These are phyloP conservation scores for Penicillium paradoxum DNA, from an alignment of 495 filamentous ascomycete genomes.

Conservation along the genomic window DNA sequence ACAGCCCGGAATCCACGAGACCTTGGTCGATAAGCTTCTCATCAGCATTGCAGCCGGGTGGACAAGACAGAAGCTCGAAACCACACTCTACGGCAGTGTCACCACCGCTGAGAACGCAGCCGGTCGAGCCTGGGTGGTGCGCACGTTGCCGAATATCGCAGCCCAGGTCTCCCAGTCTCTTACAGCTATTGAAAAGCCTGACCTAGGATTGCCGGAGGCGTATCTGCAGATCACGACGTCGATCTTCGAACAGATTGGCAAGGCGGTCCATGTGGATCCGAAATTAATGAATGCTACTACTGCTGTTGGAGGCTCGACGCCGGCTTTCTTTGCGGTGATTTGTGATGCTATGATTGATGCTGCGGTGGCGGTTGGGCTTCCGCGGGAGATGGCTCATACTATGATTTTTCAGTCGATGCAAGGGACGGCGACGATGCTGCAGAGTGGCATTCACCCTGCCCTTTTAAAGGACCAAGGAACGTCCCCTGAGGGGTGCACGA, in stretches of 20 bases:
- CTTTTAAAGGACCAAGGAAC: slow-evolving; percentile 38
- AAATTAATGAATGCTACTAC: slow-evolving; percentile 36
- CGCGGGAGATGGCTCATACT: slow-evolving; percentile 33
- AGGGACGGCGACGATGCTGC: slow-evolving; percentile 35
- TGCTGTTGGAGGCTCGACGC: slow-evolving; percentile 37
- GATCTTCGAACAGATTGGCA: slow-evolving; percentile 40
- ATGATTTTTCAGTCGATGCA: slow-evolving; percentile 40
- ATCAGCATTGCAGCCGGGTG: slow-evolving; percentile 44
- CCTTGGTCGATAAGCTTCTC: slow-evolving; percentile 27
- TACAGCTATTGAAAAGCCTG: slow-evolving; percentile 33
- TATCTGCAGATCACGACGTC: slow-evolving; percentile 24
- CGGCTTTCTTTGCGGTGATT: slow-evolving; percentile 42
- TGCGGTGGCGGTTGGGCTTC: slow-evolving; percentile 41
- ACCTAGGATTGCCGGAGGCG: slow-evolving; percentile 18
- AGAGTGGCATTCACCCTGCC: slow-evolving; percentile 36
- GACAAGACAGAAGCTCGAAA: slow-evolving; percentile 28
- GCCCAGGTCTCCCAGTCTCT: slow-evolving; percentile 35
- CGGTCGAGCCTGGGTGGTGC: slow-evolving; percentile 26
- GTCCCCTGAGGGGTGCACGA: slow-evolving; percentile 41
- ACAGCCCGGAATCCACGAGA: slow-evolving; percentile 20
- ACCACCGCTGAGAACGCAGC: slow-evolving; percentile 9
- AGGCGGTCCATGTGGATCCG: slow-evolving; percentile 26
- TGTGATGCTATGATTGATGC: slow-evolving; percentile 42
- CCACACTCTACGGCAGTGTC: slow-evolving; percentile 24
- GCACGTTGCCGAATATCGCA: slow-evolving; percentile 38